A percentile compares a stretch with the other conserved stretches of the same genome.
phyloP scores from a whole-genome alignment of 768 basidiomycete species.

The Lentinus brumalis region DNA sequence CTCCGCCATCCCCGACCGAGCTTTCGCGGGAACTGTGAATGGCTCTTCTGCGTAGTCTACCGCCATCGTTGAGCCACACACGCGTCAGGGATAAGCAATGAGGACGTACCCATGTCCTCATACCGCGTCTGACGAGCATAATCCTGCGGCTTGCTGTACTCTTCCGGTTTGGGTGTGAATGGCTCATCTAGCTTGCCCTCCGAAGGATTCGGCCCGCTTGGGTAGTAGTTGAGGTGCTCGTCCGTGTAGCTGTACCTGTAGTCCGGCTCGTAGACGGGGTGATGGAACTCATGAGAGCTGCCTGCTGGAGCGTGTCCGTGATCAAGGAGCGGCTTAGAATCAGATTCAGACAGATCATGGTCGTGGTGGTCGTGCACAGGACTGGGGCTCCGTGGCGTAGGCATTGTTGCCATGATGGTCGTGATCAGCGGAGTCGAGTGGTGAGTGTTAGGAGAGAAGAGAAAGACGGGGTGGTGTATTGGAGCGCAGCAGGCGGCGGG shows the following conservation, averaged over 20 bases:
- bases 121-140: slow-evolving; percentile 13
- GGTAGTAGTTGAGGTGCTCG: slow-evolving; percentile 20
- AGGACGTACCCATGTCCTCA: slow-evolving; percentile 20
- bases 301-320: background rate
- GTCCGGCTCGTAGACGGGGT: slow-evolving; percentile 13
- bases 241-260: slow-evolving; percentile 19
- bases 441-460: background rate
- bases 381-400: background rate
- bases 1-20: slow-evolving; percentile 6
- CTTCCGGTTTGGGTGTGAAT: slow-evolving; percentile 16
- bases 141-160: slow-evolving; percentile 8
- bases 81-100: background rate
- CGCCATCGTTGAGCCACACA: background rate
- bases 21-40: slow-evolving; percentile 29
- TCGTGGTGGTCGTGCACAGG: background rate
- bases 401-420: slow-evolving; percentile 13
- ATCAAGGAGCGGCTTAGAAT: slow-evolving; percentile 14
- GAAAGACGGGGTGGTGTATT: background rate
- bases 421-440: background rate
- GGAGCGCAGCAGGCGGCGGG: background rate
- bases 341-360: slow-evolving; percentile 13
- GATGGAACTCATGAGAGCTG: background rate
- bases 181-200: slow-evolving; percentile 18
- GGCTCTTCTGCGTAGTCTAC: slow-evolving; percentile 68
- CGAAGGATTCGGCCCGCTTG: slow-evolving; percentile 12